Conservation (phyloP, 176 grass and related monocot species). For the Rhynchospora pubera region DNA sequence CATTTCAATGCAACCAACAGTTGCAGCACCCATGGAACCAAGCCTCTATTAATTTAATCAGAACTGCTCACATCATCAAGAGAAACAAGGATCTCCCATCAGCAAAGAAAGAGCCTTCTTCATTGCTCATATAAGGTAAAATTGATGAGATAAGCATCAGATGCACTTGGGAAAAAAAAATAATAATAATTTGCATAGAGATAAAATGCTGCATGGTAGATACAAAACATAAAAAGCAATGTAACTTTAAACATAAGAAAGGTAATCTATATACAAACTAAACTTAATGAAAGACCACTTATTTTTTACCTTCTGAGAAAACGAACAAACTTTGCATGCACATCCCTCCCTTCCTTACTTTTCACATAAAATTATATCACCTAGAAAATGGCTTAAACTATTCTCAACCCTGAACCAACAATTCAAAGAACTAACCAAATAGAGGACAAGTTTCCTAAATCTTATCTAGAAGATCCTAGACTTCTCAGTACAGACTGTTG, state of each 20-base stretch:
- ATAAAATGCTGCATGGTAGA: background rate
- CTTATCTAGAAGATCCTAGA: conserved; percentile 24
- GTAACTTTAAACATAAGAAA: background rate
- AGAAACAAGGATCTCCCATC: background rate
- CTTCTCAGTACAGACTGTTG: conserved; percentile 41
- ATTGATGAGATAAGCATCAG: background rate
- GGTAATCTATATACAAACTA: background rate
- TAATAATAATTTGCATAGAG: background rate
- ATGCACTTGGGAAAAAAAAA: background rate
- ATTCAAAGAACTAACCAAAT: background rate
- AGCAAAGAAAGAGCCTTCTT: background rate
- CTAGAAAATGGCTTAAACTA: background rate
- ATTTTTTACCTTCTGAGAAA: conserved; percentile 6
- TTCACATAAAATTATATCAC: background rate
- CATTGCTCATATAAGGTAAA: background rate
- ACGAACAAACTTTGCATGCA: background rate
- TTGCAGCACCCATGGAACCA: background rate
- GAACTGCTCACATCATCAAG: background rate
- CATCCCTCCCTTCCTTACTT: background rate
- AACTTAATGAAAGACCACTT: background rate
- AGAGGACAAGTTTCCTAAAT: background rate
- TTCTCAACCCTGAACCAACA: background rate
- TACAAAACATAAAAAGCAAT: background rate
- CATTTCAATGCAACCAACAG: background rate
- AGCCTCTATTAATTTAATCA: background rate